Evolutionary conservation across 2,329 filamentous ascomycete genomes (phyloP).

Genomic region (Monilinia polystroma): DNA sequence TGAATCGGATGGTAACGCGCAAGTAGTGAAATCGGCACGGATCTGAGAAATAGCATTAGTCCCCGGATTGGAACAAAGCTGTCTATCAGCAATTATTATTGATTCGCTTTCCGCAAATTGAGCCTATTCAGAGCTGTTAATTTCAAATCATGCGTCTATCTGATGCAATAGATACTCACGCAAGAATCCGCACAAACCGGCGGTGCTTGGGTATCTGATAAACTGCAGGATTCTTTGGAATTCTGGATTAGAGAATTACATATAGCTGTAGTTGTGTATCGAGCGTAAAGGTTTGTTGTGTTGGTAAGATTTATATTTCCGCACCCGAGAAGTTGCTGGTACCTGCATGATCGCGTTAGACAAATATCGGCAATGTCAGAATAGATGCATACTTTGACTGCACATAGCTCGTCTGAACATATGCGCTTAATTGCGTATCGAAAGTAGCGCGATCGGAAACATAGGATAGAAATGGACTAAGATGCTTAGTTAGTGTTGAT

Average conservation of each 20-base stretch:
- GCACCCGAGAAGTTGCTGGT: conserved; percentile 78
- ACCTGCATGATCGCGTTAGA: conserved; percentile 57
- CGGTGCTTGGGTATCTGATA: conserved; percentile 61
- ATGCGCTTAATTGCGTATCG: conserved; percentile 69
- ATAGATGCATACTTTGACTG: conserved; percentile 65
- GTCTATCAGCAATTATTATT: conserved; percentile 70
- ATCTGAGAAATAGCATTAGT: conserved; percentile 72
- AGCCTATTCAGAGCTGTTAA: conserved; percentile 52
- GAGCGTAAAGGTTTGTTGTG: conserved; percentile 80
- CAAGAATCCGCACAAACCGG: conserved; percentile 90
- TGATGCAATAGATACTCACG: conserved; percentile 50
- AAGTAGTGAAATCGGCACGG: conserved; percentile 88
- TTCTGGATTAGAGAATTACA: conserved; percentile 95
- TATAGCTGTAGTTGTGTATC: conserved; percentile 87
- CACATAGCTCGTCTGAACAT: conserved; percentile 73
- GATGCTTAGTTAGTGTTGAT: conserved; percentile 26
- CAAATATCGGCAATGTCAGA: conserved; percentile 16
- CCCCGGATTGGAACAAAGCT: conserved; percentile 68
- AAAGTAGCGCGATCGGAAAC: conserved; percentile 77
- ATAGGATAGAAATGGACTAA: conserved; percentile 78
- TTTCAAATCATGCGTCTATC: conserved; percentile 31
- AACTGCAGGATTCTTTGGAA: conserved; percentile 67
- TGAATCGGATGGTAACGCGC: conserved; percentile 76
- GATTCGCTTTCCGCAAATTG: conserved; percentile 87
- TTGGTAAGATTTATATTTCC: conserved; percentile 72